Conservation (phyloP, 2,329 filamentous ascomycete genomes). For the Setomelanomma holmii region DNA sequence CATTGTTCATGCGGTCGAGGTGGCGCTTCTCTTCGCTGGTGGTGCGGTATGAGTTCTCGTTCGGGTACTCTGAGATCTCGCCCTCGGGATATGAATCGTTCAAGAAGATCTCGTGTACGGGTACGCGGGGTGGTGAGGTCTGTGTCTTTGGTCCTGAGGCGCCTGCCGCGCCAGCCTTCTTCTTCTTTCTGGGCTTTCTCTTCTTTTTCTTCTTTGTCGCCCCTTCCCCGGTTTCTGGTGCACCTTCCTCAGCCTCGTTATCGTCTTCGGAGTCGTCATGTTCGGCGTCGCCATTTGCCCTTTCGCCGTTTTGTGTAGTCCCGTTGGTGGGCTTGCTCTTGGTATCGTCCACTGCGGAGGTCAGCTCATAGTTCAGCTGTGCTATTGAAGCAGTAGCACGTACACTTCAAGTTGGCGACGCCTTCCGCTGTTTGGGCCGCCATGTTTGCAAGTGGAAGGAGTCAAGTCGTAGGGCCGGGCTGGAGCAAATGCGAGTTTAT, state of each 20-base stretch:
- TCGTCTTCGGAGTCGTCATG: constrained; percentile 64
- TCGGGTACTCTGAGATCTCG: constrained; percentile 77
- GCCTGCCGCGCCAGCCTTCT: constrained; percentile 55
- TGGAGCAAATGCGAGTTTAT: constrained; percentile 17
- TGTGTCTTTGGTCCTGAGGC: constrained; percentile 67
- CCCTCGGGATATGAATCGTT: constrained; percentile 76
- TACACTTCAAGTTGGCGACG: constrained; percentile 49
- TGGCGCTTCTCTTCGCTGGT: constrained; percentile 86
- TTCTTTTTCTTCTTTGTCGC: constrained; percentile 81
- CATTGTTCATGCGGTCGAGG: constrained; percentile 78
- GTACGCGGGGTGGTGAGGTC: constrained; percentile 77
- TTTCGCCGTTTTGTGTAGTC: constrained; percentile 39
- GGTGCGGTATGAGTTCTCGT: constrained; percentile 80
- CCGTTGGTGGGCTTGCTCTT: constrained; percentile 41
- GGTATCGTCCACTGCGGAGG: constrained; percentile 45
- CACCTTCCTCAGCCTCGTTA: constrained; percentile 59
- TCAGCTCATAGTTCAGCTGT: constrained; percentile 2
- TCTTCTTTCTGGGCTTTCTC: constrained; percentile 78
- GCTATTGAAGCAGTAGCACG: constrained; percentile 6
- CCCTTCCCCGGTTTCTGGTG: constrained; percentile 42
- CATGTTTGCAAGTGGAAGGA: constrained; percentile 33
- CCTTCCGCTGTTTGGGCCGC: constrained; percentile 47
- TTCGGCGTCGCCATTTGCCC: constrained; percentile 56
- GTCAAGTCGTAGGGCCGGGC: not conserved
- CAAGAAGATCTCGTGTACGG: constrained; percentile 76